Evolutionary conservation across 164 flowering plant genomes (phyloP).

Genomic region (Chloranthus sessilifolius): DNA sequence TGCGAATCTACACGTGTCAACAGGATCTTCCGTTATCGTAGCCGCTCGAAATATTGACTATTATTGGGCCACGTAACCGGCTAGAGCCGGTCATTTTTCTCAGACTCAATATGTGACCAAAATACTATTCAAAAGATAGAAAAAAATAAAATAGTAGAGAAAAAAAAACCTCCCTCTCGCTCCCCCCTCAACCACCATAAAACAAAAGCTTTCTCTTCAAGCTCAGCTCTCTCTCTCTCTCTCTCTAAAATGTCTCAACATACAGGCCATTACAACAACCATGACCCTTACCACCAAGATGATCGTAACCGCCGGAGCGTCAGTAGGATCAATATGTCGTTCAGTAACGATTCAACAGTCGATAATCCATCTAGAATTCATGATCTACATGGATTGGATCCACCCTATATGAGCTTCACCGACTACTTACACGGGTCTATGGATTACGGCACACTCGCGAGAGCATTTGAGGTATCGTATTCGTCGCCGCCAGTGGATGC

Average conservation of each 20-base stretch:
- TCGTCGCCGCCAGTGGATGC: conserved; percentile 23
- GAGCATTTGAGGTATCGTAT: conserved; percentile 27
- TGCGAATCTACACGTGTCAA: not conserved
- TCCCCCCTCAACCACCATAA: not conserved
- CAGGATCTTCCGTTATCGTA: not conserved
- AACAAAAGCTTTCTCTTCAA: not conserved
- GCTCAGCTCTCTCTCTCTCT: conserved; percentile 3
- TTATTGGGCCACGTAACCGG: not conserved
- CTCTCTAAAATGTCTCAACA: not conserved
- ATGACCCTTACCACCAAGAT: not conserved
- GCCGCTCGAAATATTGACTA: not conserved
- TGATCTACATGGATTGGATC: conserved; percentile 21
- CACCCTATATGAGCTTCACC: conserved; percentile 27
- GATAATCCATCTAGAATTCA: not conserved
- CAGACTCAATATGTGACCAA: too few relatives aligned
- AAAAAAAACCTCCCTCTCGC: not conserved
- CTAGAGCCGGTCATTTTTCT: conserved; percentile 1
- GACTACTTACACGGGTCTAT: conserved; percentile 27
- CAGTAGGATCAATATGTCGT: too few relatives aligned
- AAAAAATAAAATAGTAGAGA: too few relatives aligned
- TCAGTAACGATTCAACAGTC: too few relatives aligned
- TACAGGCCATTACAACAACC: not conserved
- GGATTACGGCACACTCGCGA: conserved; percentile 25
- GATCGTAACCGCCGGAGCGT: not conserved
- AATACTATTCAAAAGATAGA: too few relatives aligned